phyloP scores from a whole-genome alignment of 1,284 basidiomycete species.

The Melampsora americana region DNA sequence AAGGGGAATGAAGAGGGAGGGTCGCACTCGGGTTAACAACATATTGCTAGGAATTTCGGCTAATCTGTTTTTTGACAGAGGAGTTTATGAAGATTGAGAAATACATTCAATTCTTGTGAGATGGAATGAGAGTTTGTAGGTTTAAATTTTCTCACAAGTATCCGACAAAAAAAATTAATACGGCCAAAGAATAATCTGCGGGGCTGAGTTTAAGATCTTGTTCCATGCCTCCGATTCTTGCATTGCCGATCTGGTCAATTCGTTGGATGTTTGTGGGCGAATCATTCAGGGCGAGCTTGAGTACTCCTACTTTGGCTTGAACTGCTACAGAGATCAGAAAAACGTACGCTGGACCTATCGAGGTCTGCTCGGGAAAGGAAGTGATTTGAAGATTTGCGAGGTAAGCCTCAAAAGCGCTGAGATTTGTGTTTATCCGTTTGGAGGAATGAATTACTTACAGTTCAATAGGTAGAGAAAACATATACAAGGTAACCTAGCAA shows the following conservation, averaged over 20 bases:
- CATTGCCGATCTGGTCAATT: slow-evolving; percentile 24
- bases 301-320: no score
- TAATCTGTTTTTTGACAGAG: slow-evolving; percentile 1
- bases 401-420: neutral
- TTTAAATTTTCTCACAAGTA: slow-evolving; percentile 18
- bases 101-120: neutral
- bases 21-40: slow-evolving; percentile 28
- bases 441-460: neutral
- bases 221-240: slow-evolving; percentile 39
- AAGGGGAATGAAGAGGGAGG: slow-evolving; percentile 29
- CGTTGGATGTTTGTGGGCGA: neutral
- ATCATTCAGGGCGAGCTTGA: neutral
- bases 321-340: no score
- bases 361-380: neutral
- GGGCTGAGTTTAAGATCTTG: slow-evolving; percentile 18
- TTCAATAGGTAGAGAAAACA: slow-evolving; percentile 33
- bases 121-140: no score
- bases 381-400: neutral
- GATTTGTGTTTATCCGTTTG: neutral
- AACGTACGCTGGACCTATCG: slow-evolving; percentile 27
- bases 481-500: slow-evolving; percentile 24
- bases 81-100: no score
- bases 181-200: slow-evolving; percentile 30
- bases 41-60: slow-evolving; percentile 41
- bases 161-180: slow-evolving; percentile 38